Conservation (phyloP, 192 early-diverging fungal species). For the Gamsiella multidivaricata region DNA sequence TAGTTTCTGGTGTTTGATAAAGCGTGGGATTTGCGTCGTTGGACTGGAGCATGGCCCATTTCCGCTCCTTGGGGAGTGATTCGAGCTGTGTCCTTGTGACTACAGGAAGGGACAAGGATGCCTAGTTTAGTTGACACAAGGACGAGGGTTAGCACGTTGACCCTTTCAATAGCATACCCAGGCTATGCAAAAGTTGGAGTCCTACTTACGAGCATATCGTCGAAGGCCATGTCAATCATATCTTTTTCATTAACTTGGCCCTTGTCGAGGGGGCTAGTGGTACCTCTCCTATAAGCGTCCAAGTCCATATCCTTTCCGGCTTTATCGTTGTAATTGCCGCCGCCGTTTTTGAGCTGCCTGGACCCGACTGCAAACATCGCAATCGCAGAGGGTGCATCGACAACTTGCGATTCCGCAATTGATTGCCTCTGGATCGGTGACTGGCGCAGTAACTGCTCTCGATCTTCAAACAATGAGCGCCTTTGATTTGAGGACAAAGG, state of each 20-base stretch:
- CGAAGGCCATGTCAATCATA: constrained; percentile 34
- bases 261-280: neutral
- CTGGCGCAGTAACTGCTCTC: constrained; percentile 25
- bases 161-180: too few species aligned
- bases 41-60: constrained; percentile 34
- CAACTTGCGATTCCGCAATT: constrained; percentile 14
- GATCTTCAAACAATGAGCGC: constrained; percentile 29
- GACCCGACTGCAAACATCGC: neutral
- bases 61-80: constrained; percentile 33
- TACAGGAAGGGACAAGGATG: constrained; percentile 15
- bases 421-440: constrained; percentile 26
- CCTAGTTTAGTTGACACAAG: neutral
- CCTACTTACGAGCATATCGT: constrained; percentile 37
- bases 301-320: neutral
- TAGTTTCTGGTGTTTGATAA: constrained; percentile 23
- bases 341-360: neutral
- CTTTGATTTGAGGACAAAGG: neutral
- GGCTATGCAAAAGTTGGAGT: neutral
- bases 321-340: neutral
- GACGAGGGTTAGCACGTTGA: neutral
- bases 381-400: constrained; percentile 8
- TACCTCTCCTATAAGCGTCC: neutral
- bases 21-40: constrained; percentile 31
- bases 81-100: constrained; percentile 24
- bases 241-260: constrained; percentile 11